Conservation (phyloP, 2,329 filamentous ascomycete genomes). For the Monosporascus sp. region DNA sequence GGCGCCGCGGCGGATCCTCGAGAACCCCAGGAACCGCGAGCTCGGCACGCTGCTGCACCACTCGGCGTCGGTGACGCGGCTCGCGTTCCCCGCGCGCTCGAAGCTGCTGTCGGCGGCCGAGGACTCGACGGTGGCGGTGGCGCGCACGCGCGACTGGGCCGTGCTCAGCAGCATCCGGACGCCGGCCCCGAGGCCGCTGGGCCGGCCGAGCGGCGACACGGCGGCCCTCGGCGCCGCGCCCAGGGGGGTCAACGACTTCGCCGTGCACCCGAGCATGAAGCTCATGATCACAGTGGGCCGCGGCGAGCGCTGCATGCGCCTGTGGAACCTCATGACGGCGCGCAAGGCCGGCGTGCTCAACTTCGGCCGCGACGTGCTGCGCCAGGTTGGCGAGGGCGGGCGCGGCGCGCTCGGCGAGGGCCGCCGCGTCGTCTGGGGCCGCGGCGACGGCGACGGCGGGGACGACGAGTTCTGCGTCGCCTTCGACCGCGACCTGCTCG, state of each 20-base stretch:
- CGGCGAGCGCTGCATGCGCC: slow-evolving; percentile 83
- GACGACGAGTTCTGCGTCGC: slow-evolving; percentile 76
- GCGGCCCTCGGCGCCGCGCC: slow-evolving; percentile 75
- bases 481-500: slow-evolving; percentile 78
- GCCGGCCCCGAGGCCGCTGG: slow-evolving; percentile 73
- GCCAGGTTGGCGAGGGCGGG: slow-evolving; percentile 69
- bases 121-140: slow-evolving; percentile 87
- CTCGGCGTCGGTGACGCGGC: slow-evolving; percentile 69
- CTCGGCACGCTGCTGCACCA: slow-evolving; percentile 85
- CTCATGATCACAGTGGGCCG: slow-evolving; percentile 90
- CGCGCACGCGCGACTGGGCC: slow-evolving; percentile 83
- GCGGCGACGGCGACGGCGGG: slow-evolving; percentile 55
- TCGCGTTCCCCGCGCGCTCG: slow-evolving; percentile 77
- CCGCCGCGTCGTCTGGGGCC: slow-evolving; percentile 74
- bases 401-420: slow-evolving; percentile 78
- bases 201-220: slow-evolving; percentile 84
- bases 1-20: slow-evolving; percentile 66
- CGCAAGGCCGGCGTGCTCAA: slow-evolving; percentile 92
- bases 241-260: slow-evolving; percentile 89
- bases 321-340: slow-evolving; percentile 96
- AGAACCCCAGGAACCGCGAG: slow-evolving; percentile 84
- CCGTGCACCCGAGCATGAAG: slow-evolving; percentile 93
- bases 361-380: slow-evolving; percentile 69
- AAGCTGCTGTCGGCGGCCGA: slow-evolving; percentile 87
- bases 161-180: slow-evolving; percentile 84